Evolutionary conservation across 768 basidiomycete species (phyloP).

Genomic region (Daedaleopsis sinensis): DNA sequence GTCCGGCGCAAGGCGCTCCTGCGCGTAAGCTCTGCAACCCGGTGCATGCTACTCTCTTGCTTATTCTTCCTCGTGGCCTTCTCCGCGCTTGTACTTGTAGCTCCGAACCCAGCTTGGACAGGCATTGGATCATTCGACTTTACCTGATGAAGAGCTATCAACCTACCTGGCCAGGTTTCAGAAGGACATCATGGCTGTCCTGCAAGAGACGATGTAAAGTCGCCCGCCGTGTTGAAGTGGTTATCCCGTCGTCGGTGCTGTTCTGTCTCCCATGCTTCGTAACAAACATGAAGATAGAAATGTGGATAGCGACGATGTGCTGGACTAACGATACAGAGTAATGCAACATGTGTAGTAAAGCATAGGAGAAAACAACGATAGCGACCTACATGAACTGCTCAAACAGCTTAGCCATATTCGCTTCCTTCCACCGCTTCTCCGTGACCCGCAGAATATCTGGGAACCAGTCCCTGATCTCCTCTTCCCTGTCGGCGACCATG

Average conservation of each 20-base stretch:
- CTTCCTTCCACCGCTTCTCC: slow-evolving; percentile 50
- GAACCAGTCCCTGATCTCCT: slow-evolving; percentile 44
- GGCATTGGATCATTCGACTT: slow-evolving; percentile 68
- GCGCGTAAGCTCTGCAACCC: slow-evolving; percentile 46
- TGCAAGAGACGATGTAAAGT: slow-evolving; percentile 40
- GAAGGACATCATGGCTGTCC: slow-evolving; percentile 63
- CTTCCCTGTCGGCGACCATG: slow-evolving; percentile 54
- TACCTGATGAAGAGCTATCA: slow-evolving; percentile 71
- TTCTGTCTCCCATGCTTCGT: too few species aligned
- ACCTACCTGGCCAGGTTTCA: slow-evolving; percentile 72
- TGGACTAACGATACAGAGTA: background rate
- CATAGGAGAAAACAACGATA: background rate
- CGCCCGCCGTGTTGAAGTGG: too few species aligned
- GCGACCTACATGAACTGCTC: slow-evolving; percentile 17
- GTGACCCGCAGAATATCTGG: slow-evolving; percentile 53
- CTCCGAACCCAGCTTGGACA: slow-evolving; percentile 76
- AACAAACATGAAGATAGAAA: too few species aligned
- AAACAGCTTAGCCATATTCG: slow-evolving; percentile 40
- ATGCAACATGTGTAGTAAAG: background rate
- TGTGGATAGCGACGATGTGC: too few species aligned
- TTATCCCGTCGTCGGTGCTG: too few species aligned
- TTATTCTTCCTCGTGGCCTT: background rate
- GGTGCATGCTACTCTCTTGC: background rate
- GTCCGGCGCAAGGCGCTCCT: slow-evolving; percentile 69
- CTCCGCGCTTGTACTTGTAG: slow-evolving; percentile 39